A percentile compares a stretch with the other conserved stretches of the same genome.
Conservation (phyloP, 2,329 filamentous ascomycete genomes). For the Colletotrichum sp. region DNA sequence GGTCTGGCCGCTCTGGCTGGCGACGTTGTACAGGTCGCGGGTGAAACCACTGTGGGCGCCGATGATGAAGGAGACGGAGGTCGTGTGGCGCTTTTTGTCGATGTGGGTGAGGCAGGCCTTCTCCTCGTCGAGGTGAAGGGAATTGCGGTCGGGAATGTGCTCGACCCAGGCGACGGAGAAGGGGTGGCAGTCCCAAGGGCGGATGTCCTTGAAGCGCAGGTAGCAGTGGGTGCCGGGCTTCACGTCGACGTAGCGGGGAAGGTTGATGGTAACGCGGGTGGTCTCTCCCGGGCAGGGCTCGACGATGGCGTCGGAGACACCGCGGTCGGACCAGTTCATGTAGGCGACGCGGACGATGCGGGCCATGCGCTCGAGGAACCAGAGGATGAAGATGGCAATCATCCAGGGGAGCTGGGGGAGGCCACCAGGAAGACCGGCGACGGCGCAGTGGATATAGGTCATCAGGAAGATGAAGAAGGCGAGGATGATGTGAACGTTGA, state of each 20-base stretch:
- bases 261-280: constrained; percentile 71
- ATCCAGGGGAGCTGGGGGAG: constrained; percentile 79
- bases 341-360: constrained; percentile 70
- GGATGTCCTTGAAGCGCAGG: constrained; percentile 71
- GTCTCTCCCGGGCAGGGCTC: constrained; percentile 74
- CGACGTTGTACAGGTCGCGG: constrained; percentile 76
- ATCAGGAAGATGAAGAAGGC: constrained; percentile 71
- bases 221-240: constrained; percentile 78
- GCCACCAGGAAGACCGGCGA: constrained; percentile 67
- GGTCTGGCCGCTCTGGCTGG: constrained; percentile 55
- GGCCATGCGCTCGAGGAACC: constrained; percentile 72
- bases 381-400: constrained; percentile 75
- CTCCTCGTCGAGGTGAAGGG: constrained; percentile 36
- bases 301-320: constrained; percentile 69
- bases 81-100: constrained; percentile 49
- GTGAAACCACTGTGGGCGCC: constrained; percentile 90
- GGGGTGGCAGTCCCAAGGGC: constrained; percentile 75
- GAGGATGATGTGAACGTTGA: constrained; percentile 82
- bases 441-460: constrained; percentile 79
- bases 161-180: constrained; percentile 82
- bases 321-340: constrained; percentile 65
- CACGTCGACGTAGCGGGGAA: constrained; percentile 71
- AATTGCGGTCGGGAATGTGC: constrained; percentile 47
- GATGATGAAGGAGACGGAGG: constrained; percentile 79
- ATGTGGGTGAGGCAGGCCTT: constrained; percentile 41